These are phyloP conservation scores for Angomonas deanei DNA, from an alignment of 208 protist species.

Conservation along the genomic window DNA sequence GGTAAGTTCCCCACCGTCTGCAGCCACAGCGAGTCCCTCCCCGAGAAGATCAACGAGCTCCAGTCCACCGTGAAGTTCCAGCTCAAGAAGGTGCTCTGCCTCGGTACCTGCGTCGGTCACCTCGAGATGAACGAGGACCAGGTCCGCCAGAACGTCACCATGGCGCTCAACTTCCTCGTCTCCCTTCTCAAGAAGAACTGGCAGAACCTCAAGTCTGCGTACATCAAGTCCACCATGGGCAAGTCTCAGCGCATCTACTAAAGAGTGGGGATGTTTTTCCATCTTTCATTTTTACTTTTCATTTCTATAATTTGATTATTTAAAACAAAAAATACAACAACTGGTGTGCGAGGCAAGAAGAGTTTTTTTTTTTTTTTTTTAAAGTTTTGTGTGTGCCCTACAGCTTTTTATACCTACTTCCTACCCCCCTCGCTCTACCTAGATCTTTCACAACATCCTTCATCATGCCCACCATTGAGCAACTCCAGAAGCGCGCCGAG, in stretches of 20 bases:
- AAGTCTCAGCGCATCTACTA: constrained; percentile 97
- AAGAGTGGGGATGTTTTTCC: constrained; percentile 1
- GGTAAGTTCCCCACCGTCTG: constrained; percentile 99
- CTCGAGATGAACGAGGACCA: constrained; percentile 95
- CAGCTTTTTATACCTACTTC: constrained; percentile 7
- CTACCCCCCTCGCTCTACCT: background rate
- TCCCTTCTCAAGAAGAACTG: constrained; percentile 99
- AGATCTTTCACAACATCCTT: background rate
- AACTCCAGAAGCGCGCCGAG: constrained; percentile 82
- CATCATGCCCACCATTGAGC: constrained; percentile 61
- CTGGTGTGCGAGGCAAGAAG: too few relatives aligned
- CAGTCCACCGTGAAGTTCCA: constrained; percentile 98
- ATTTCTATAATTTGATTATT: background rate
- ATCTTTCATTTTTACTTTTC: constrained; percentile 7
- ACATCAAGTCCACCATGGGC: constrained; percentile 99
- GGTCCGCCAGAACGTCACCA: constrained; percentile 94
- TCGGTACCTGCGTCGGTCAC: constrained; percentile 97
- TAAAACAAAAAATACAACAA: too few relatives aligned
- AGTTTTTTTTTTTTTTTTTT: background rate
- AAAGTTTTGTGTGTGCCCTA: constrained; percentile 5
- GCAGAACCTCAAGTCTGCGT: constrained; percentile 99
- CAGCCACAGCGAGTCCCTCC: constrained; percentile 89
- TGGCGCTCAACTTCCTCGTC: constrained; percentile 99
- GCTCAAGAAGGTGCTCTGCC: constrained; percentile 99
- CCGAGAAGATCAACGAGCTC: constrained; percentile 93